Base-by-base conservation (phyloP, 2,329 filamentous ascomycete genomes). In the Pseudogymnoascus sp. region DNA sequence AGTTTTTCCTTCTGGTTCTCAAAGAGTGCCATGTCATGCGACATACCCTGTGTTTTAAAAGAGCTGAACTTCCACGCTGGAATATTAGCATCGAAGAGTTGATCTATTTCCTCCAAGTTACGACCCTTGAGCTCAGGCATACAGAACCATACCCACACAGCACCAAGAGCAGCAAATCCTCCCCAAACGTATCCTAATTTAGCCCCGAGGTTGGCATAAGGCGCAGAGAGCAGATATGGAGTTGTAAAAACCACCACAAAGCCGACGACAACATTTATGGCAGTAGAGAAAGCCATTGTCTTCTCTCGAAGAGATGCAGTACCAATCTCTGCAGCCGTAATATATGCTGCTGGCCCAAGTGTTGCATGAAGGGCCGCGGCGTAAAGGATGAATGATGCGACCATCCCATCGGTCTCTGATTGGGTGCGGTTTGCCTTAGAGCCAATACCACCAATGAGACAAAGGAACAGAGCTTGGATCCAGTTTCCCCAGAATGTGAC, bases 61-160 rank as follows among this genome's bases (percentile, higher is more conserved):
- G 25, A 37, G 36, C 23, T 38, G 16, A 61, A 59, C 37, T 37
- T 65, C 23, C 65, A 21, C 16, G 36, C 23, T 2, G 63, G 61
- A 21, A 63, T 49, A 12, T 25, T 21, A 6, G 38, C 73, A 21
- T 69, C 67, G 65, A 77, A 77, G 3, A 77, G 60, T 25, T 66
- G 62, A 59, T 69, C 63, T 42, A 68, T 65, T 23, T 68, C 67
- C 56, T 69, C 67, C 16, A 69, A 56, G 25, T 62, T 68, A 3
- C 66, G 53, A 2, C 67, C 67, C 65, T 65, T 68, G 18, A 64
- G 46, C 43, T 67, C 66, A 14, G 66, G 66, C 59, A 68, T 65
- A 38, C 28, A 66, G 37, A 66, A 65, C 60, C 61, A 67, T 1
- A 60, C 56, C 59, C 59, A 66, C 2, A 67, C 38, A 3, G 46